Percentiles rank a stretch among this genome's conserved stretches.
These are phyloP conservation scores for Mortierella claussenii DNA, from an alignment of 192 early-diverging fungal species.

Conservation along the genomic window DNA sequence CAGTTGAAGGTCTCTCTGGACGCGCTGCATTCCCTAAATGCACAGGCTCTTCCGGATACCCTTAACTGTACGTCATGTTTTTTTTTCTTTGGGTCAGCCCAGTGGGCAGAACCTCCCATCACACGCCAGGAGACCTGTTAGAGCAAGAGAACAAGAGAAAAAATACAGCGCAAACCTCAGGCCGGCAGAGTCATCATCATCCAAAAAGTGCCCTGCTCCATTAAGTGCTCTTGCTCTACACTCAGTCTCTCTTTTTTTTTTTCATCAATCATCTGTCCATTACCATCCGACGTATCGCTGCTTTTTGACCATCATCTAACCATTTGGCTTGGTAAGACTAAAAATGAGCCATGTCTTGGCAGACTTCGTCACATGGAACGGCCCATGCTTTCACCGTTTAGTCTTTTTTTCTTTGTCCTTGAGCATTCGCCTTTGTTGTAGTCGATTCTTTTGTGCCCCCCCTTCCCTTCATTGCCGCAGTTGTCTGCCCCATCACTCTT, in stretches of 20 bases:
- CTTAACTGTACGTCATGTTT: background rate
- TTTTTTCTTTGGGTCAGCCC: background rate
- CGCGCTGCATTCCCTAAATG: background rate
- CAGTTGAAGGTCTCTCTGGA: too few relatives aligned
- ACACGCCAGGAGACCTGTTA: too few relatives aligned
- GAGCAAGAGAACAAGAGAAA: slow-evolving; percentile 1
- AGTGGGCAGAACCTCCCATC: too few relatives aligned
- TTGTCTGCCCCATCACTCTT: background rate
- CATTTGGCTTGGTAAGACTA: slow-evolving; percentile 1
- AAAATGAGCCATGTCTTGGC: background rate
- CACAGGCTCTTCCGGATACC: background rate
- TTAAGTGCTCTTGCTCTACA: background rate
- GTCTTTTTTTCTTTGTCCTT: too few relatives aligned
- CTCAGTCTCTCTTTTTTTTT: background rate
- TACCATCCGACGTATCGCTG: background rate
- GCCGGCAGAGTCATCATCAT: slow-evolving; percentile 1
- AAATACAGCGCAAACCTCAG: background rate
- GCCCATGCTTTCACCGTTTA: background rate
- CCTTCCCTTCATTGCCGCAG: too few relatives aligned
- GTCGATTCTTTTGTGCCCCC: too few relatives aligned
- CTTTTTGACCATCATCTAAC: background rate
- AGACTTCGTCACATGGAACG: background rate
- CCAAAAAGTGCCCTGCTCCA: background rate
- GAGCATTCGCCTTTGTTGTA: too few relatives aligned
- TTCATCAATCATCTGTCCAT: background rate